Base-by-base conservation (phyloP, 1,139 yeast genomes). In the Pneumocystis murina region DNA sequence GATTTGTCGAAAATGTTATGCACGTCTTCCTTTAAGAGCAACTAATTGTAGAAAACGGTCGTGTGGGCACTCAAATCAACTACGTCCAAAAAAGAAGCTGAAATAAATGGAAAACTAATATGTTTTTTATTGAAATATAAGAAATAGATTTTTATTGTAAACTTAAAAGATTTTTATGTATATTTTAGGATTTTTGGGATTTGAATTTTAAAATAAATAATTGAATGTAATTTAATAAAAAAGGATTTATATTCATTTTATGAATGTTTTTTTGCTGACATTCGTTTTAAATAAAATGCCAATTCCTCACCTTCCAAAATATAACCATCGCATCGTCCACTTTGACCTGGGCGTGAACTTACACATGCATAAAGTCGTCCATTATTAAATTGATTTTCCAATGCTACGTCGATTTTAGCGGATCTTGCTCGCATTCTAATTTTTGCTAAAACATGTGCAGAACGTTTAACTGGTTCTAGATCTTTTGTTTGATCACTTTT, bases 21-120 rank as follows among this genome's bases (percentile, higher is more conserved):
- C 98, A 76, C 94, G 98, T 86, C 90, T 92, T 78, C 98, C 98
- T 78, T 96, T 97, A 81, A 92, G 97, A 87, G 98, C 98, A 75
- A 92, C 97, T 82, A 92, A 92, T 96, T 92, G 98, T 86, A 90
- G 98, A 85, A 92, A 92, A 97, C 90, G 97, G 89, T 92, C 92
- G 86, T 92, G 98, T 82, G 98, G 98, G 77, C 98, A 92, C 95
- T 84, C 96, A 80, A 92, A 92, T 85, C 98, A 92, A 60, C 62
- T 65, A 40, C 67, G 68, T 43, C 68, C 68, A 39, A 91, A 91
- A 96, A 92, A 92, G 95, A 92, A 92, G 90, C 87, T 90, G 81
- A 91, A 91, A 85, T 91, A 83, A 82, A 78, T 33, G 8, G 35
- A 33, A 33, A 33, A 33, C 4, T 33, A 7, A 33, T 5, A 7